These are phyloP conservation scores for Austroboletus eburneus DNA, from an alignment of 768 basidiomycete genomes.

Conservation along the genomic window DNA sequence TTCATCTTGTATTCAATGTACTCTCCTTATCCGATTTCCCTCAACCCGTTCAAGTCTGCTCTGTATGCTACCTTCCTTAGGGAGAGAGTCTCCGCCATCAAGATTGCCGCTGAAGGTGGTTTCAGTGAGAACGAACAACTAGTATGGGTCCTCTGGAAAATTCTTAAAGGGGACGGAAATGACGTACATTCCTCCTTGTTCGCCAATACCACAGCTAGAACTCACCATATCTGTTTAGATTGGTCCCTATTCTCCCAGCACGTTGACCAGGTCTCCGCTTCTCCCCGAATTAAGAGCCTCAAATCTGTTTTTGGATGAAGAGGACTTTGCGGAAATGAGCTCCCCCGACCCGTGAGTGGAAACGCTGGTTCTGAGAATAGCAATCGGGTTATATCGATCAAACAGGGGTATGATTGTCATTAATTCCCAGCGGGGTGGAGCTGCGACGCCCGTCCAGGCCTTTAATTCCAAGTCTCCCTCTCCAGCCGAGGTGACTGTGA, in stretches of 20 bases:
- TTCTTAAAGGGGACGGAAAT: slow-evolving; percentile 75
- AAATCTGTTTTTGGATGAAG: slow-evolving; percentile 67
- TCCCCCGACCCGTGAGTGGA: slow-evolving; percentile 44
- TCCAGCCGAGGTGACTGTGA: slow-evolving; percentile 22
- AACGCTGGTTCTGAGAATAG: background rate
- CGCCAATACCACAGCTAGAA: background rate
- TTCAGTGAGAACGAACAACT: slow-evolving; percentile 67
- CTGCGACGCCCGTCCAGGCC: slow-evolving; percentile 1
- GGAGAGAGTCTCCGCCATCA: slow-evolving; percentile 61
- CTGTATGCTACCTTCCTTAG: slow-evolving; percentile 62
- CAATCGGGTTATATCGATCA: slow-evolving; percentile 15
- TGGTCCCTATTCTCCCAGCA: slow-evolving; percentile 75
- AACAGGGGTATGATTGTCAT: slow-evolving; percentile 13
- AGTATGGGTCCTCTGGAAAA: slow-evolving; percentile 87
- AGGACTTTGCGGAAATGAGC: slow-evolving; percentile 44
- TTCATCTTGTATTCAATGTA: slow-evolving; percentile 80
- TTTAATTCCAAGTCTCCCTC: slow-evolving; percentile 1
- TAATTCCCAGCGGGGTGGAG: slow-evolving; percentile 7
- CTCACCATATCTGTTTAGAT: slow-evolving; percentile 47
- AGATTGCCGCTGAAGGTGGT: slow-evolving; percentile 43
- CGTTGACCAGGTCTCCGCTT: slow-evolving; percentile 68
- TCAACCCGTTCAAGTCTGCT: slow-evolving; percentile 80
- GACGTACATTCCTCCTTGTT: slow-evolving; percentile 45
- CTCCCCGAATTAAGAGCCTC: slow-evolving; percentile 71
- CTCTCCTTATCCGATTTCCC: slow-evolving; percentile 70